Base-by-base conservation (phyloP, 2,329 filamentous ascomycete genomes). In the Cladophialophora yegresii region DNA sequence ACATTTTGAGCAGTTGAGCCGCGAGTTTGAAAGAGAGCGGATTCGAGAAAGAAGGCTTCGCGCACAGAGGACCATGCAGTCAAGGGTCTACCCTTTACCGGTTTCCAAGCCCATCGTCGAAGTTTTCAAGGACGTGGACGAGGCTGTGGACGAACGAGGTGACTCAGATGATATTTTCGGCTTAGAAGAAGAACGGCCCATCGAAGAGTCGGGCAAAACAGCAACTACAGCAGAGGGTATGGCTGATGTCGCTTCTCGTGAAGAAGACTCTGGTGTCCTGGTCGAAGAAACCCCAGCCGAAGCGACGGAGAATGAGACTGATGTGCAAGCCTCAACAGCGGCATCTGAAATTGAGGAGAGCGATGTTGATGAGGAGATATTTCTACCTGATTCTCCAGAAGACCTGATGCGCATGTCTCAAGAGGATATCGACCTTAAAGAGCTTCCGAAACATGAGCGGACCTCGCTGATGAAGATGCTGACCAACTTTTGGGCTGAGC, bases 401-500 rank as follows among this genome's bases (percentile, higher is more conserved):
- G 80, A 81, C 66, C 75, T 84, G 53, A 72, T 81, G 71, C 77
- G 83, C 62, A 67, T 83, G 69, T 78, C 81, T 43, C 76, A 84
- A 57, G 80, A 84, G 66, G 80, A 85, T 68, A 76, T 86, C 8
- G 85, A 87, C 66, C 77, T 83, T 56, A 87, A 87, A 58, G 92
- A 96, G 71, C 83, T 99, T 12, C 92, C 92, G 0, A 96, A 92
- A 73, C 92, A 98, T 73, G 92, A 97, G 74, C 95, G 93, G 76
- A 93, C 88, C 63, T 97, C 92, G 53, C 81, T 98, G 69, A 89
- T 99, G 86, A 96, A 96, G 74, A 92, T 97, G 80, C 83, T 99
- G 53, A 95, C 92, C 16, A 97, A 93, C 72, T 99, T 99, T 77
- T 99, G 95, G 95, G 96, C 95, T 2, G 96, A 99, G 77, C 87